Conservation (phyloP, 2,329 filamentous ascomycete genomes). For the Aureobasidium sp. region DNA sequence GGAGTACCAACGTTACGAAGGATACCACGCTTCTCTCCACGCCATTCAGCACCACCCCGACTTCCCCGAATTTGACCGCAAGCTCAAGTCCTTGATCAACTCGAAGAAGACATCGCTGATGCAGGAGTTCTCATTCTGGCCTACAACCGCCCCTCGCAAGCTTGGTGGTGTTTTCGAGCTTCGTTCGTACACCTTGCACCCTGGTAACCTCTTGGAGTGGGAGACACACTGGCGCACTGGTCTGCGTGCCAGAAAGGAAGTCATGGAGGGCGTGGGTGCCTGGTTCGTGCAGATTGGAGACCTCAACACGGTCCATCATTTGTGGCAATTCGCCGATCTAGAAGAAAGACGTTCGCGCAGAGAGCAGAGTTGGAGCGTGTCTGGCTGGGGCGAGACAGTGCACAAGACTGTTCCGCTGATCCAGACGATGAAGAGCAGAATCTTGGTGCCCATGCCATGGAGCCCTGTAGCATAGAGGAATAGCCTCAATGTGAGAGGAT, state of each 20-base stretch:
- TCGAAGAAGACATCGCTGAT: constrained; percentile 86
- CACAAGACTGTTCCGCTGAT: constrained; percentile 98
- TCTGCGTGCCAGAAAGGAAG: constrained; percentile 81
- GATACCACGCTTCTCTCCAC: constrained; percentile 88
- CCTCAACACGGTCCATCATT: constrained; percentile 92
- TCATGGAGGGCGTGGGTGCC: constrained; percentile 89
- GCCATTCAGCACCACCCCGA: constrained; percentile 76
- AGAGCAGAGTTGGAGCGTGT: constrained; percentile 90
- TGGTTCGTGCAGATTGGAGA: constrained; percentile 99
- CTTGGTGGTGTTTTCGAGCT: constrained; percentile 93
- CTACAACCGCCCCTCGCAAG: constrained; percentile 80
- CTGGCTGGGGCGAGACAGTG: constrained; percentile 94
- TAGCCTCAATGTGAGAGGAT: neutral
- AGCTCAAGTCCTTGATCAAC: constrained; percentile 78
- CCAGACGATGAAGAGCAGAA: constrained; percentile 89
- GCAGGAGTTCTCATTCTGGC: constrained; percentile 99
- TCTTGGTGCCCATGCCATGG: constrained; percentile 93
- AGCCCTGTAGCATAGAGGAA: constrained; percentile 51
- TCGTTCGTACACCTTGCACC: constrained; percentile 91
- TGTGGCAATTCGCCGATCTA: constrained; percentile 97
- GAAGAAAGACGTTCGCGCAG: constrained; percentile 85
- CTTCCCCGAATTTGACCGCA: constrained; percentile 73
- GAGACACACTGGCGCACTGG: constrained; percentile 96
- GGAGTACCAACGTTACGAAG: constrained; percentile 97
- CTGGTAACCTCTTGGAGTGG: constrained; percentile 94